Base-by-base conservation (phyloP, 2,329 filamentous ascomycete species). In the Alternaria rosae region DNA sequence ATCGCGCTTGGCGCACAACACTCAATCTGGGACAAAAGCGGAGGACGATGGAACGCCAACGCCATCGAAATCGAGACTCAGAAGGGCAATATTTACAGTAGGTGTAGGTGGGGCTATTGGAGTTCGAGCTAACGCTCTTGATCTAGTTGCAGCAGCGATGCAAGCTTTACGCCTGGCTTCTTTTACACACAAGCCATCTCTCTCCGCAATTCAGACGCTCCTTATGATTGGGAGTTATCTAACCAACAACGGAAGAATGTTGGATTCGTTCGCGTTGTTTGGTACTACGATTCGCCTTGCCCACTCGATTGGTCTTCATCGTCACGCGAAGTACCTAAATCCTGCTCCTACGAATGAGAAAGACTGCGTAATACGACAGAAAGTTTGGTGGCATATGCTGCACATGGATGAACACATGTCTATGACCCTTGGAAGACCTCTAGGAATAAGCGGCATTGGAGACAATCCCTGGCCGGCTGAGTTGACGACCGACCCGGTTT, bases 371-470 rank as follows among this genome's bases (percentile, higher is more conserved):
- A 74, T 81, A 13, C 76, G 83, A 6, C 81, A 80, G 54, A 79
- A 79, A 15, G 71, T 84, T 1, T 85, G 83, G 83, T 85, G 83
- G 83, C 83, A 82, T 81, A 82, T 85, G 77, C 68, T 85, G n/a
- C 82, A 84, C 60, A 82, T 84, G 78, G 83, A 85, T 50, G 82
- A 84, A 58, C 80, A 84, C 50, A 85, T 84, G 62, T 84, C 82
- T 0, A 83, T 85, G 71, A 84, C 81, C 0, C 76, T 85, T 0
- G 83, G 83, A 20, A 76, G 83, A 35, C 83, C 83, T 2, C 69
- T 85, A 10, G 83, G 82, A 0, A 84, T 85, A 32, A 84, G 82
- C 50, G 82, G 81, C 20, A 78, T 84, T 30, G 83, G 83, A 13
- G 83, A 85, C 59, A 85, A 83, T 61, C 81, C 80, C 17, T 79